Evolutionary conservation across 2,329 filamentous ascomycete species (phyloP), one percentile per base, ranked within the genome.

Genomic region (Pseudogymnoascus sp.): DNA sequence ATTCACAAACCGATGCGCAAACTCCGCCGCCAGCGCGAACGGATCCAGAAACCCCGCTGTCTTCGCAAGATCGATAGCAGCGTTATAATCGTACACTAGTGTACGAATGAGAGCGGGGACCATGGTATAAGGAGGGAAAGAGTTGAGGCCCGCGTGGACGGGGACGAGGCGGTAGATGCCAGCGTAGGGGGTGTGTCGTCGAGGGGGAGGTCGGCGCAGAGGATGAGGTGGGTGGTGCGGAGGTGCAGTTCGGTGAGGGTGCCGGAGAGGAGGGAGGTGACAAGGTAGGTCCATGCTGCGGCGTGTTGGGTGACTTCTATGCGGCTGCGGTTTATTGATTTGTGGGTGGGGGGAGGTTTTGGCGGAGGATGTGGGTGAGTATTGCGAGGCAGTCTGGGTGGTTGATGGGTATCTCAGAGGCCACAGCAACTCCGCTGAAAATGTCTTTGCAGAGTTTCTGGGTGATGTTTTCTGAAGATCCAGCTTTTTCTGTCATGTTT

Each of bases 1-100:
- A 10, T 70, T 69, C 7, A 77, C 71, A 25, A 78, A 74, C 2
- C 67, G 44, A 12, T 75, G 67, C 21, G 66, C 71, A 28, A 72
- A 71, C 23, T 69, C 69, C 10, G 69, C 69, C 16, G 70, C 70
- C 0, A 75, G 63, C 0, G 65, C 66, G 16, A 69, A 64, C 0
- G 73, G 68, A 21, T 73, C 68, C 1, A 72, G 53, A 2, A 56
- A 16, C 2, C 40, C 38, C 4, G 1, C 11, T 2, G 42, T 10
- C 6, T 63, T 18, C 2, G 65, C 67, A 0, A 31, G 18, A 0
- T 8, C 10, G 28, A 75, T 63, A 4, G 42, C 5, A 3, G 21
- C 2, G 73, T 65, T 65, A 42, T 65, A 60, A 5, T 68, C 63
- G 3, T 12, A 2, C 1, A 73, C 60, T 60, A 73, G 65, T 0